Conservation (phyloP, 495 filamentous ascomycete genomes). For the Xylaria castorea region DNA sequence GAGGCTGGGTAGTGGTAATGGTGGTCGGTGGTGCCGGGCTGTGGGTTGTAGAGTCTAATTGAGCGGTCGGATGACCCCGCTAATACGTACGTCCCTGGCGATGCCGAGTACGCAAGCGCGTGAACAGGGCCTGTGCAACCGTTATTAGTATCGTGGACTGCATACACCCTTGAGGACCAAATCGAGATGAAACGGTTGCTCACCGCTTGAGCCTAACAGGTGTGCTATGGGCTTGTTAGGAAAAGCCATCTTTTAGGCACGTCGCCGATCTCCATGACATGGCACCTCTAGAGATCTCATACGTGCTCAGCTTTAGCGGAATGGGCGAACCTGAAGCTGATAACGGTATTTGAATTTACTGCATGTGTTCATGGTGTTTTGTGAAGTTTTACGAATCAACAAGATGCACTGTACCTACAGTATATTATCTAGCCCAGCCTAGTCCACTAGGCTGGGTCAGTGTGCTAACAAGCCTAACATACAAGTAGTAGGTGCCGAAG, state of each 20-base stretch:
- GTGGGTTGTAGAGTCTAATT: slow-evolving; percentile 79
- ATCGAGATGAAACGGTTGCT: slow-evolving; percentile 13
- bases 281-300: slow-evolving; percentile 19
- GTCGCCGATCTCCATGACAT: slow-evolving; percentile 33
- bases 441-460: background rate
- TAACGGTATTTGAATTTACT: slow-evolving; percentile 12
- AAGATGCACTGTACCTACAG: background rate
- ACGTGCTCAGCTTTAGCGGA: background rate
- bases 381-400: background rate
- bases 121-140: slow-evolving; percentile 68
- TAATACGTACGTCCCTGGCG: slow-evolving; percentile 76
- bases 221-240: slow-evolving; percentile 52
- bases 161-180: background rate
- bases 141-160: slow-evolving; percentile 11
- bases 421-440: background rate
- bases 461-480: background rate
- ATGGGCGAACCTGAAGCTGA: background rate
- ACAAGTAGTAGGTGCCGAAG: background rate
- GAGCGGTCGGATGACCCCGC: slow-evolving; percentile 86
- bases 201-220: slow-evolving; percentile 54
- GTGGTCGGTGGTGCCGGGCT: slow-evolving; percentile 50
- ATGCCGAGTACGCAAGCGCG: slow-evolving; percentile 72
- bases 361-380: slow-evolving; percentile 14
- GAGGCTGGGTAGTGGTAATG: slow-evolving; percentile 28
- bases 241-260: slow-evolving; percentile 41